Base-by-base conservation (phyloP, 352 stramenopile genomes). In the Phytophthora foliorum region DNA sequence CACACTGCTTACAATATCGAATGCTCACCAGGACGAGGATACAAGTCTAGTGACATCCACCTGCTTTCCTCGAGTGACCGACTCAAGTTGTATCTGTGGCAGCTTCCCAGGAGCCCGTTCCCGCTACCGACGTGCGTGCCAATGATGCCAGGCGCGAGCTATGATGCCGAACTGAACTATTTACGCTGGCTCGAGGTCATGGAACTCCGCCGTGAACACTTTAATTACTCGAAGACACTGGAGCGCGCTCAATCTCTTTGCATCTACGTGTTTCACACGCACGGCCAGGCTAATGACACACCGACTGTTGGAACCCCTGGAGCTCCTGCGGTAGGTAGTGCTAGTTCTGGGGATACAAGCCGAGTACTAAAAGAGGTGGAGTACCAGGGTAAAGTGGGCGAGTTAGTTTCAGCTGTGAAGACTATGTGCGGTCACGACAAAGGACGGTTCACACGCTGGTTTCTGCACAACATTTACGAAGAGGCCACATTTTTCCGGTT, bases 361-460 rank as follows among this genome's bases (percentile, higher is more conserved):
- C 79, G 82, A 13, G 80, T 92, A 24, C 63, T 88, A 66, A 89
- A 86, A 31, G 88, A 95, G 65, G 80, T 93, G 13, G 88, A 95
- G 22, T 95, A 95, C 45, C 88, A 93, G 60, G 84, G 84, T 38
- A 93, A 92, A 60, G 84, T 96, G 2, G 80, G 86, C 19, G 89
- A 96, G 57, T 74, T 96, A 16, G 82, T 94, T 13, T 94, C 86
- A 31, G 83, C 86, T 22, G 86, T 96, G 21, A 96, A 96, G 67
- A 95, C 82, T 0, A 92, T 96, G 81, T 94, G 87, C 31, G 87
- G 86, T 0, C 84, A 96, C 54, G 89, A 96, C 67, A 96, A 95
- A 72, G 86, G 86, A 17, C 82, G 89, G 8, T 94, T 94, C 42
- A 84, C 89, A 3, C 62, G 81, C 17, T 96, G 89, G 89, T 94